Percentiles rank a stretch among this genome's conserved stretches.
Evolutionary conservation across 768 basidiomycete genomes (phyloP).

Genomic region (Agaricus subrufescens): DNA sequence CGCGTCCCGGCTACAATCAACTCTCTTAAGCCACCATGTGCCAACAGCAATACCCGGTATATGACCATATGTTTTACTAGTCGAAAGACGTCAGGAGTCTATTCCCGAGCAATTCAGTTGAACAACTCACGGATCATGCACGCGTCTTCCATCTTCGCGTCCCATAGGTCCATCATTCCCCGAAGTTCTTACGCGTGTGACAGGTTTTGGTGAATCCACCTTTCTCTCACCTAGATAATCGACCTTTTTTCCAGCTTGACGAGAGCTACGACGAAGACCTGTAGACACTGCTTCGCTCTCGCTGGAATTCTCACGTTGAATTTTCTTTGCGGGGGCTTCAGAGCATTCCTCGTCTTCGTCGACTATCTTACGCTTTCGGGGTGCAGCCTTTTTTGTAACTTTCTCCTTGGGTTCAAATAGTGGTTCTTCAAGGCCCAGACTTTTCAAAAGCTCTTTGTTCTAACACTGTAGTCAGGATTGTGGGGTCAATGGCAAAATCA

Average conservation of each 20-base stretch:
- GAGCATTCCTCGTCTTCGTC: conserved; percentile 17
- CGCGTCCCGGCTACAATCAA: conserved; percentile 67
- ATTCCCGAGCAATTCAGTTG: not conserved
- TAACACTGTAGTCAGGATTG: conserved; percentile 10
- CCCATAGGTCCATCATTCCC: conserved; percentile 33
- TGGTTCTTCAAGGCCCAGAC: conserved; percentile 43
- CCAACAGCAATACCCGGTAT: conserved; percentile 81
- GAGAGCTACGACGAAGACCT: conserved; percentile 58
- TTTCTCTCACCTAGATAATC: conserved; percentile 48
- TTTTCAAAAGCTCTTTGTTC: conserved; percentile 40
- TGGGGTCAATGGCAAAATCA: not conserved
- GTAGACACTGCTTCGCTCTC: conserved; percentile 13
- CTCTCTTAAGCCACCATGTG: conserved; percentile 77
- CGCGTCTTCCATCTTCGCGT: conserved; percentile 28
- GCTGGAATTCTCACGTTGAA: conserved; percentile 22
- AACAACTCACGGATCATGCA: conserved; percentile 47
- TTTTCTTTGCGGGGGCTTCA: conserved; percentile 20
- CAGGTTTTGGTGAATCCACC: conserved; percentile 29
- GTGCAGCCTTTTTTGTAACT: conserved; percentile 20
- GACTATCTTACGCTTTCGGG: conserved; percentile 22
- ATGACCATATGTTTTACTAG: conserved; percentile 70
- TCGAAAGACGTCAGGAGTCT: not conserved
- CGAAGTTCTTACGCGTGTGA: conserved; percentile 29
- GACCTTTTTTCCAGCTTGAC: conserved; percentile 54
- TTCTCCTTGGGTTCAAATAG: conserved; percentile 44